Percentiles rank a stretch among this genome's conserved stretches.
Conservation (phyloP, 805 yeast species). For the Candida hungchunana region DNA sequence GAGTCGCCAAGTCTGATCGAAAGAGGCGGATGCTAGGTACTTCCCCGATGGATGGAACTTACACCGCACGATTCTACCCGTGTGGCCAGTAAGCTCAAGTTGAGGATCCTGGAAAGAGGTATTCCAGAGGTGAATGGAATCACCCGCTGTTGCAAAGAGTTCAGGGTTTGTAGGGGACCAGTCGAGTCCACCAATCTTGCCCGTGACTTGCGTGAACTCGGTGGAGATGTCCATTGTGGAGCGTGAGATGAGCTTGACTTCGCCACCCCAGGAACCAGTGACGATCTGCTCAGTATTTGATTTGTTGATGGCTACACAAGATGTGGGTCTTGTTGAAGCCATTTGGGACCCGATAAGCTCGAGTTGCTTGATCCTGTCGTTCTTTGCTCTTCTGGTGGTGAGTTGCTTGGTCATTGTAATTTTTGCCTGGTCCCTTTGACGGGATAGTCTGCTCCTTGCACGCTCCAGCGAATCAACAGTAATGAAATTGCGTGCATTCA, state of each 20-base stretch:
- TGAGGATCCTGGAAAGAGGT: slow-evolving; percentile 8
- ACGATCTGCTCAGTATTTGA: slow-evolving; percentile 40
- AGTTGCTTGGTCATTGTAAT: slow-evolving; percentile 41
- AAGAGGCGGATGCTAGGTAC: slow-evolving; percentile 66
- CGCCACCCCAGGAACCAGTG: slow-evolving; percentile 84
- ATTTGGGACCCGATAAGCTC: slow-evolving; percentile 66
- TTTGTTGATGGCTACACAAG: slow-evolving; percentile 46
- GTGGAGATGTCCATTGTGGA: slow-evolving; percentile 31
- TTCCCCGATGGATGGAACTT: slow-evolving; percentile 62
- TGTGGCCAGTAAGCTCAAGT: slow-evolving; percentile 39
- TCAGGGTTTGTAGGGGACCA: slow-evolving; percentile 43
- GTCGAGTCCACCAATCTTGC: slow-evolving; percentile 66
- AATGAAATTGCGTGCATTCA: slow-evolving; percentile 46
- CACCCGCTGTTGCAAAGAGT: slow-evolving; percentile 25
- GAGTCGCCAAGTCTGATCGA: slow-evolving; percentile 81
- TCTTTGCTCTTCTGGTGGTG: slow-evolving; percentile 41
- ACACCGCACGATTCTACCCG: slow-evolving; percentile 50
- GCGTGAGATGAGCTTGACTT: slow-evolving; percentile 43
- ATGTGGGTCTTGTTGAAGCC: slow-evolving; percentile 64
- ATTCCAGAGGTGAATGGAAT: slow-evolving; percentile 13
- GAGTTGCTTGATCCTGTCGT: slow-evolving; percentile 30
- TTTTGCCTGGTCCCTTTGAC: slow-evolving; percentile 29
- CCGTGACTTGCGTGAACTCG: slow-evolving; percentile 36
- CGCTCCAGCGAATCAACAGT: slow-evolving; percentile 46
- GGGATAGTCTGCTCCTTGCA: slow-evolving; percentile 39